Conservation (phyloP, 2,329 filamentous ascomycete species). For the Paracorniculantispora psalliotae region DNA sequence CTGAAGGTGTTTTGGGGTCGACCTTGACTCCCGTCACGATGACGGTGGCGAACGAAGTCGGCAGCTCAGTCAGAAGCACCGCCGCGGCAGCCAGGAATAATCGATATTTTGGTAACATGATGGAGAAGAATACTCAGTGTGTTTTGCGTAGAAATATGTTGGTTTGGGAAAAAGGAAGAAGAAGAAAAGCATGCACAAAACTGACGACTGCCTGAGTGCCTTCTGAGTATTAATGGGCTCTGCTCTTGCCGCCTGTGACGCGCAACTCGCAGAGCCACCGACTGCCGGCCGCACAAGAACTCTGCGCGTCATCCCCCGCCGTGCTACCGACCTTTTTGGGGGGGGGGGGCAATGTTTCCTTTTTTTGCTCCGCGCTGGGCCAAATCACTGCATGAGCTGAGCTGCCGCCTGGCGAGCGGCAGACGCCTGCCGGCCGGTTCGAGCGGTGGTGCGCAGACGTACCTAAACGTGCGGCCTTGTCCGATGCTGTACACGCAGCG, state of each 20-base stretch:
- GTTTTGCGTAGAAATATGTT: not conserved
- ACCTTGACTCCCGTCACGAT: slow-evolving; percentile 35
- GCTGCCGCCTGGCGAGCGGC: not conserved
- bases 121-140: not conserved
- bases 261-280: not conserved
- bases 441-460: not conserved
- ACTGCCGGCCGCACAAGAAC: not conserved
- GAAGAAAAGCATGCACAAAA: not conserved
- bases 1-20: slow-evolving; percentile 31
- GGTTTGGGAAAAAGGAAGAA: not conserved
- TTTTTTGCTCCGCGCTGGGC: not conserved
- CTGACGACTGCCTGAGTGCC: not conserved
- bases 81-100: not conserved
- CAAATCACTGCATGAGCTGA: slow-evolving; percentile 2
- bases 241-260: slow-evolving; percentile 7
- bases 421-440: not conserved
- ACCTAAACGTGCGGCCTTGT: not conserved
- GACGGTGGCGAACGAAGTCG: not conserved
- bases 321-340: not conserved
- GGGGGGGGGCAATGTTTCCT: too few relatives aligned
- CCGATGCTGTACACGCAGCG: not conserved
- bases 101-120: slow-evolving; percentile 8
- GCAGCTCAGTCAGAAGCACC: not conserved
- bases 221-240: not conserved
- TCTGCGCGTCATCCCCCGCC: not conserved